Evolutionary conservation across 305 asterid species (phyloP).

Genomic region (Galium porrigens): DNA sequence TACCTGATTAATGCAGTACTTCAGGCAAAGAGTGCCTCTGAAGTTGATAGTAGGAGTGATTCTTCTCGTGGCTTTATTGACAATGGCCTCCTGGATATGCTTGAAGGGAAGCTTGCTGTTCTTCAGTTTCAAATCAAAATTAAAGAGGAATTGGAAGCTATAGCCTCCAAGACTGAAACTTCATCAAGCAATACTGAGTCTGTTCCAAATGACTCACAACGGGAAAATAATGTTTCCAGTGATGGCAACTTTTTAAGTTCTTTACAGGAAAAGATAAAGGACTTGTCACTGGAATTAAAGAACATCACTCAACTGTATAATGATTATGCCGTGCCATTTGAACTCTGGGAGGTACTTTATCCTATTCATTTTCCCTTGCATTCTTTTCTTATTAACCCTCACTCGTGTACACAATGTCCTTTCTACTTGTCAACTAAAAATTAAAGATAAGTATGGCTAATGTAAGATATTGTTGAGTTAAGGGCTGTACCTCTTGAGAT

Average conservation of each 20-base stretch:
- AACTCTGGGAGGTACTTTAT: constrained; percentile 78
- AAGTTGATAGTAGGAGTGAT: constrained; percentile 33
- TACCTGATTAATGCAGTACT: constrained; percentile 92
- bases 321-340: constrained; percentile 86
- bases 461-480: not conserved
- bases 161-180: constrained; percentile 47
- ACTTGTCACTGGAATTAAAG: constrained; percentile 68
- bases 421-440: not conserved
- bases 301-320: constrained; percentile 83
- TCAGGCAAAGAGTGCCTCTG: constrained; percentile 83
- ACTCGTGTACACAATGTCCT: not conserved
- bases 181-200: constrained; percentile 39
- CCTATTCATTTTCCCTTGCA: not conserved
- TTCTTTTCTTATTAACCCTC: not conserved
- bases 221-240: constrained; percentile 26
- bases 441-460: not conserved
- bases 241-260: constrained; percentile 24
- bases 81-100: constrained; percentile 80
- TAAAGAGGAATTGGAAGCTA: constrained; percentile 63
- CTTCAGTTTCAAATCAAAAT: constrained; percentile 86
- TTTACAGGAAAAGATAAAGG: constrained; percentile 53
- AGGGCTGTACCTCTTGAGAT: no score
- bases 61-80: constrained; percentile 51
- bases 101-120: constrained; percentile 94
- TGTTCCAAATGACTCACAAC: constrained; percentile 26